Evolutionary conservation across 352 stramenopile genomes (phyloP).

Genomic region (Globisporangium mamillatum): DNA sequence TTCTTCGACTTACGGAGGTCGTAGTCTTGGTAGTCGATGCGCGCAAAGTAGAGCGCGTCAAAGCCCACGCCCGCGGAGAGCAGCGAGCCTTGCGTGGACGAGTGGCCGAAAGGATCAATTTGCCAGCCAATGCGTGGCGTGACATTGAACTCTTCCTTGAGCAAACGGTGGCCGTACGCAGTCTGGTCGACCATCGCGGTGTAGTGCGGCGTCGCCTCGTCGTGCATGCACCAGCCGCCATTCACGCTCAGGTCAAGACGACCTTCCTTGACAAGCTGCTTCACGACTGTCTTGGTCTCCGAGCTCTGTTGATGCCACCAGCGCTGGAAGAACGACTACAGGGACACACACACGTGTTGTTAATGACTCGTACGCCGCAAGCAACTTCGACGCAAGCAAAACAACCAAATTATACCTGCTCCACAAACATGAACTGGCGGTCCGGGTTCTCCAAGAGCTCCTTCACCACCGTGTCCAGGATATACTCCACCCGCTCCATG

Average conservation of each 20-base stretch:
- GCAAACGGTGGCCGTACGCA: constrained; percentile 93
- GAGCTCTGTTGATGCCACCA: constrained; percentile 94
- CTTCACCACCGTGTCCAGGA: constrained; percentile 92
- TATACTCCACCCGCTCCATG: constrained; percentile 91
- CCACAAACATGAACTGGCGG: constrained; percentile 94
- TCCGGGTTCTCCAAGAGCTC: constrained; percentile 87
- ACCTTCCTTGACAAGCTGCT: constrained; percentile 87
- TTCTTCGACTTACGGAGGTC: constrained; percentile 80
- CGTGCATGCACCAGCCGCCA: constrained; percentile 98
- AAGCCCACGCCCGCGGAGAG: constrained; percentile 92
- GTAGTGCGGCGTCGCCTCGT: constrained; percentile 96
- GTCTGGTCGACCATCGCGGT: constrained; percentile 99
- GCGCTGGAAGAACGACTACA: constrained; percentile 92
- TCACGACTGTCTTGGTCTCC: constrained; percentile 67
- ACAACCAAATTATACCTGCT: constrained; percentile 43
- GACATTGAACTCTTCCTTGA: constrained; percentile 92
- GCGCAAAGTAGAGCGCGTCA: constrained; percentile 96
- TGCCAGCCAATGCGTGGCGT: constrained; percentile 96
- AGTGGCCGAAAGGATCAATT: constrained; percentile 97
- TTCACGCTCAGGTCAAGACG: constrained; percentile 94
- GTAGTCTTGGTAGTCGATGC: constrained; percentile 98
- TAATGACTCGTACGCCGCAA: background rate
- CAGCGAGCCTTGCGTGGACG: constrained; percentile 90
- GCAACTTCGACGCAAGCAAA: background rate
- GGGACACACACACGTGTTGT: background rate